These are phyloP conservation scores for Coleophoma cylindrospora DNA, from an alignment of 2,329 filamentous ascomycete genomes.

Conservation along the genomic window DNA sequence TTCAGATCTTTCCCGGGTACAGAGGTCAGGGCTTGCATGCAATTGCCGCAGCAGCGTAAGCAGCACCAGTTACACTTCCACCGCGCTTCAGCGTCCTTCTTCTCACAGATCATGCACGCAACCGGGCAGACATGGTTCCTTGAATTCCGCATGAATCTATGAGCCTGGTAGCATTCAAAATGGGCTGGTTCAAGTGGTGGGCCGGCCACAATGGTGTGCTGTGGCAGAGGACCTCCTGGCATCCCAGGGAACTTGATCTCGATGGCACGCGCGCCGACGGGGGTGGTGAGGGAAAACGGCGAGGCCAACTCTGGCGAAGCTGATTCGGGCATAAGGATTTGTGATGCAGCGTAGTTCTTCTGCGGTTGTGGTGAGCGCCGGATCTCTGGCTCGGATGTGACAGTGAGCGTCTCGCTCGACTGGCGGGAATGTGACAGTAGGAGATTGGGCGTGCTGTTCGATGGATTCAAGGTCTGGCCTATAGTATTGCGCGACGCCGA, in stretches of 20 bases:
- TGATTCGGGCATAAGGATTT: slow-evolving; percentile 17
- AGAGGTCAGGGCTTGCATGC: slow-evolving; percentile 20
- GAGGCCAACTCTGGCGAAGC: slow-evolving; percentile 10
- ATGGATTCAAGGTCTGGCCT: not conserved
- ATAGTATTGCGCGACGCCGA: slow-evolving; percentile 12
- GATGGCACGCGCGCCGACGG: not conserved
- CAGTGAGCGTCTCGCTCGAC: slow-evolving; percentile 20
- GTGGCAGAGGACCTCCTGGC: slow-evolving; percentile 7
- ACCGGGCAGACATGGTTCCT: slow-evolving; percentile 23
- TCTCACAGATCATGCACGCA: slow-evolving; percentile 26
- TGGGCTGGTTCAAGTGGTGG: slow-evolving; percentile 17
- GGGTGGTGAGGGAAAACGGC: slow-evolving; percentile 6
- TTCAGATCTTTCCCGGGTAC: slow-evolving; percentile 20
- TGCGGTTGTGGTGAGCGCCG: slow-evolving; percentile 20
- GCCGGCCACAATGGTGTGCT: slow-evolving; percentile 13
- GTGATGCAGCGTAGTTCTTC: slow-evolving; percentile 11
- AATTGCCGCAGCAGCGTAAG: slow-evolving; percentile 23
- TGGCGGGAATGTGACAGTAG: slow-evolving; percentile 13
- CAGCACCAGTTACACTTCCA: slow-evolving; percentile 28
- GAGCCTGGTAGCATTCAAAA: slow-evolving; percentile 24
- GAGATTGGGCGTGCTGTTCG: slow-evolving; percentile 6
- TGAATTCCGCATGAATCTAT: slow-evolving; percentile 22
- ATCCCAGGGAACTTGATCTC: slow-evolving; percentile 14
- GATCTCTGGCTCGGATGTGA: slow-evolving; percentile 16
- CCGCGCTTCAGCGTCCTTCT: slow-evolving; percentile 18